Percentiles rank a stretch among this genome's conserved stretches.
Conservation (phyloP, 139 green algal genomes). For the Asterochloris erici region DNA sequence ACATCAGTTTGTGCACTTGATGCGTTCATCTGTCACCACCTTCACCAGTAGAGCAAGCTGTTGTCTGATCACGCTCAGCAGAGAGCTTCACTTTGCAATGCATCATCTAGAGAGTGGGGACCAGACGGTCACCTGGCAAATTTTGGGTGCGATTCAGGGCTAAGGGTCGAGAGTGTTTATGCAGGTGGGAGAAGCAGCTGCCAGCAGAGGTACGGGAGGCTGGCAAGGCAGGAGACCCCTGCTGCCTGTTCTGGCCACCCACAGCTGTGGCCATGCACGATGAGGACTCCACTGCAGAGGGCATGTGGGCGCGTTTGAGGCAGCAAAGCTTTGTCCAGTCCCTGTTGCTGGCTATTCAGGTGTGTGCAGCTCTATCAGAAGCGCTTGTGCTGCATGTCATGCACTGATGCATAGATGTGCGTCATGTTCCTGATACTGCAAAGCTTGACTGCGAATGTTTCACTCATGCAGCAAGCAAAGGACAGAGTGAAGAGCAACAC, state of each 20-base stretch:
- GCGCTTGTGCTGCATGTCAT: too few species aligned
- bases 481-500: too few species aligned
- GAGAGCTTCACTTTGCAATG: too few species aligned
- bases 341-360: slow-evolving; percentile 13
- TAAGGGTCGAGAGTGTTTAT: not conserved
- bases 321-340: not conserved
- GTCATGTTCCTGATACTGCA: too few species aligned
- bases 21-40: too few species aligned
- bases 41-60: too few species aligned
- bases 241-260: slow-evolving; percentile 43
- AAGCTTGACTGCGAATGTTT: too few species aligned
- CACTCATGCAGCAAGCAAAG: too few species aligned
- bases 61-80: too few species aligned
- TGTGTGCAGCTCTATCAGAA: not conserved
- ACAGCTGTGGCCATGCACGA: not conserved
- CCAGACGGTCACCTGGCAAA: not conserved
- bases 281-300: not conserved
- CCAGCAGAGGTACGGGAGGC: slow-evolving; percentile 19
- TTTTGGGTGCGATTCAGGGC: not conserved
- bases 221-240: slow-evolving; percentile 6
- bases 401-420: too few species aligned
- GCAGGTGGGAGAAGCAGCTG: slow-evolving; percentile 35
- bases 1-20: too few species aligned
- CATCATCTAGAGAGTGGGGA: too few species aligned
- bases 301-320: slow-evolving; percentile 6